Conservation (phyloP, 2,329 filamentous ascomycete genomes). For the Paecilomyces variotii region DNA sequence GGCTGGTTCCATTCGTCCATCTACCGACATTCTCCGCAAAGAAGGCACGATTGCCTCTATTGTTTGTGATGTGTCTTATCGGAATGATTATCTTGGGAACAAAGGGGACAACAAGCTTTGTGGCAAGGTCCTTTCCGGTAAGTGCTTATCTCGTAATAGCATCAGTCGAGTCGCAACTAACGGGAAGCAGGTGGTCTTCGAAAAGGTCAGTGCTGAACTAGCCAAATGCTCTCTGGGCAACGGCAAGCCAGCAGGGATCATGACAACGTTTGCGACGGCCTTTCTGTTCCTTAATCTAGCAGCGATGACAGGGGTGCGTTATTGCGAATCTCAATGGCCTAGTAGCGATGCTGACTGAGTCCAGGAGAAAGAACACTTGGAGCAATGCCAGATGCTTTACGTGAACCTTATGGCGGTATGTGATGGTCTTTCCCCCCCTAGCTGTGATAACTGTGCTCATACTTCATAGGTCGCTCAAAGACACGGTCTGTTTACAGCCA, state of each 20-base stretch:
- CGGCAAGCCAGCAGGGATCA: conserved; percentile 32
- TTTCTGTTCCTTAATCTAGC: conserved; percentile 43
- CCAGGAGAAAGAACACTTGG: conserved; percentile 36
- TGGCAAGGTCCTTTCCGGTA: conserved; percentile 39
- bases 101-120: conserved; percentile 44
- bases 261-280: conserved; percentile 41
- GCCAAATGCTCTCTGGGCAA: conserved; percentile 33
- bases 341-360: conserved; percentile 4
- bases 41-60: conserved; percentile 37
- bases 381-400: conserved; percentile 45
- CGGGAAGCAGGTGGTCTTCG: conserved; percentile 19
- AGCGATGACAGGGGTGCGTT: conserved; percentile 38
- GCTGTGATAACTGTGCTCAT: background rate
- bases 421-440: background rate
- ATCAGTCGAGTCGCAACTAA: background rate
- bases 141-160: conserved; percentile 5
- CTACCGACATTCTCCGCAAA: conserved; percentile 46
- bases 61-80: conserved; percentile 47
- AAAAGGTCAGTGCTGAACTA: conserved; percentile 36
- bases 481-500: conserved; percentile 43
- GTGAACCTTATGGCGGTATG: conserved; percentile 40
- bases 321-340: background rate
- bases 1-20: conserved; percentile 46
- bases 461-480: conserved; percentile 35
- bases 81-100: conserved; percentile 46